Conservation (phyloP, 78 protist species). For the Capsaspora owczarzaki region DNA sequence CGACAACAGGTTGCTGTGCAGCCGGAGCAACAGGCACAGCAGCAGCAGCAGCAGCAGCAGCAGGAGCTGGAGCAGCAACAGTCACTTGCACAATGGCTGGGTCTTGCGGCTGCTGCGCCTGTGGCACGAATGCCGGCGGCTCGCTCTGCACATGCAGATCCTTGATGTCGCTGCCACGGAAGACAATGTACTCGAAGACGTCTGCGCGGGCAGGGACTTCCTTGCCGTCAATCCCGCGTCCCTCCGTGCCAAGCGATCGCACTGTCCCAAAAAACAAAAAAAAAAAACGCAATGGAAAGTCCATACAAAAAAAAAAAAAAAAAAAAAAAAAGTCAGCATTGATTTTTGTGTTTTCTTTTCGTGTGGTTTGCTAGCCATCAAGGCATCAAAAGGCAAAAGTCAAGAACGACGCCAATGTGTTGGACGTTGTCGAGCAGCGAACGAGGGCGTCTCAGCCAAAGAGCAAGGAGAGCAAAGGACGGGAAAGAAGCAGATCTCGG, state of each 20-base stretch:
- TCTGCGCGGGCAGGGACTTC: background rate
- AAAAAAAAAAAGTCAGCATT: background rate
- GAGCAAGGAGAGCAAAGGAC: too few relatives aligned
- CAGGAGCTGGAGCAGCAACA: too few relatives aligned
- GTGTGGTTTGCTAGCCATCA: background rate
- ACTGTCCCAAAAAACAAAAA: background rate
- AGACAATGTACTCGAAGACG: background rate
- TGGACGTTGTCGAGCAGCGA: too few relatives aligned
- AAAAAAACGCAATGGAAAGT: too few relatives aligned
- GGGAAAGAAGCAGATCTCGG: too few relatives aligned
- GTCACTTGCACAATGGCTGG: too few relatives aligned
- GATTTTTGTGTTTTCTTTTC: background rate
- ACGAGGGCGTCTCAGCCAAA: too few relatives aligned
- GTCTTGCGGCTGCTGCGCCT: too few relatives aligned
- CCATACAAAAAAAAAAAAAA: background rate
- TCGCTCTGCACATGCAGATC: background rate
- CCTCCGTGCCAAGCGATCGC: slow-evolving; percentile 4
- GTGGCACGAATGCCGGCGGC: too few relatives aligned
- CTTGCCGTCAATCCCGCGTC: background rate
- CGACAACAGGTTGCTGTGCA: background rate
- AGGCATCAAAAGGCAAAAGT: background rate
- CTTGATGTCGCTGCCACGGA: background rate
- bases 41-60: too few relatives aligned
- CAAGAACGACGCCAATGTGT: background rate
- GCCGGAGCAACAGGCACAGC: too few relatives aligned